These are phyloP conservation scores for Blastocystis sp. DNA, from an alignment of 352 stramenopile species.

Conservation along the genomic window DNA sequence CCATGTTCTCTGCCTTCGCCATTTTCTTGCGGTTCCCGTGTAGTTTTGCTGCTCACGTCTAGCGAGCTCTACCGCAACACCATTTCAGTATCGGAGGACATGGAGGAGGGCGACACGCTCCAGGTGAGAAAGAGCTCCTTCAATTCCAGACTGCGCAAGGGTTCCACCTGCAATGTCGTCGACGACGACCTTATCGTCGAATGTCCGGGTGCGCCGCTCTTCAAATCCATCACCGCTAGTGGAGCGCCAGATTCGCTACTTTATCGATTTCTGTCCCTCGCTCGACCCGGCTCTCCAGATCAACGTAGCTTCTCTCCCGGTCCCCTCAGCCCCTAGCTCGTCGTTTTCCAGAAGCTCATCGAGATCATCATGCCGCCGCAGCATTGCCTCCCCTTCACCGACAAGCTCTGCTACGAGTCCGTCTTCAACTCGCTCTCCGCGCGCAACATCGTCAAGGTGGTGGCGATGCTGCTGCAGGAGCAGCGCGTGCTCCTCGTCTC, in stretches of 20 bases:
- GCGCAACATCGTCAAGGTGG: slow-evolving; percentile 62
- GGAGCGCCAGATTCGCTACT: slow-evolving; percentile 69
- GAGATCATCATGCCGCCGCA: slow-evolving; percentile 51
- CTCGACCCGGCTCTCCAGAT: slow-evolving; percentile 57
- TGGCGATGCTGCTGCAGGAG: slow-evolving; percentile 41
- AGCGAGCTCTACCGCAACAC: slow-evolving; percentile 67
- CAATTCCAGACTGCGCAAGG: slow-evolving; percentile 62
- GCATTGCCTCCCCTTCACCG: slow-evolving; percentile 64
- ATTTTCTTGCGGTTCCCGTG: slow-evolving; percentile 47
- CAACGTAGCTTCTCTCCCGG: not conserved
- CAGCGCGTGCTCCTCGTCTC: slow-evolving; percentile 58
- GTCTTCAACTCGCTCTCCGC: slow-evolving; percentile 50
- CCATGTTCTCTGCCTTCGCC: slow-evolving; percentile 68
- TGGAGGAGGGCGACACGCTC: slow-evolving; percentile 12
- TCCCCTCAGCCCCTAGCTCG: slow-evolving; percentile 11
- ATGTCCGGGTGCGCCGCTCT: slow-evolving; percentile 12
- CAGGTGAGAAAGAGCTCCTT: slow-evolving; percentile 49
- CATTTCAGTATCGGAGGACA: slow-evolving; percentile 54
- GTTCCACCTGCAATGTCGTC: slow-evolving; percentile 62
- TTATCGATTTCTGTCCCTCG: slow-evolving; percentile 66
- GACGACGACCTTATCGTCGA: slow-evolving; percentile 23
- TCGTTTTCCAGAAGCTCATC: slow-evolving; percentile 66
- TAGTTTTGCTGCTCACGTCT: not conserved
- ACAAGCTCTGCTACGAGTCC: slow-evolving; percentile 57
- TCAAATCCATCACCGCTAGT: not conserved